Conservation (phyloP, 352 stramenopile genomes). For the Phytophthora multivora region DNA sequence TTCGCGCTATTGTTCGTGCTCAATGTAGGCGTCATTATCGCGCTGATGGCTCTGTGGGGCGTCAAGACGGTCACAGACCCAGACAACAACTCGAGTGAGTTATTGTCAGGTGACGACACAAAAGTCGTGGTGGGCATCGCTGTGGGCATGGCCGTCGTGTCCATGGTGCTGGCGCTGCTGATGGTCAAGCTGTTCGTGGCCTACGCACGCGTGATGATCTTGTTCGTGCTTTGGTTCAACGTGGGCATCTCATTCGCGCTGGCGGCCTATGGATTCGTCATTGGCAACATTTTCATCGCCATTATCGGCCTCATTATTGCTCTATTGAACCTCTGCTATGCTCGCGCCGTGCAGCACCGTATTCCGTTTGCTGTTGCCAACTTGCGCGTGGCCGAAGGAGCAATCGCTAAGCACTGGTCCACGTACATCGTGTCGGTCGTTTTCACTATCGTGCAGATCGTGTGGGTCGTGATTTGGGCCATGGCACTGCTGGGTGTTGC, state of each 20-base stretch:
- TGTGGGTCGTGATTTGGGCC: slow-evolving; percentile 90
- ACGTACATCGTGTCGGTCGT: slow-evolving; percentile 89
- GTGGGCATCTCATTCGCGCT: slow-evolving; percentile 72
- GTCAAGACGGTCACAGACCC: slow-evolving; percentile 60
- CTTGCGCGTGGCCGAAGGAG: slow-evolving; percentile 85
- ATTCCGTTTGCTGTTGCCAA: slow-evolving; percentile 96
- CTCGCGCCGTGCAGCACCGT: slow-evolving; percentile 79
- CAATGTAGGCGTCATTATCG: slow-evolving; percentile 80
- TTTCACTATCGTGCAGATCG: slow-evolving; percentile 89
- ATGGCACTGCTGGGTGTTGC: slow-evolving; percentile 89
- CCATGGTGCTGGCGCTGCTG: slow-evolving; percentile 60
- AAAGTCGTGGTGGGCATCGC: slow-evolving; percentile 60
- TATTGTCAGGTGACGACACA: slow-evolving; percentile 64
- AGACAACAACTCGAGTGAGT: slow-evolving; percentile 42
- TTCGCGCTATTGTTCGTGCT: slow-evolving; percentile 81
- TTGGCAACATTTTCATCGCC: slow-evolving; percentile 71
- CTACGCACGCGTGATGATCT: slow-evolving; percentile 83
- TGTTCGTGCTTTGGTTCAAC: slow-evolving; percentile 89
- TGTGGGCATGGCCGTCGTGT: slow-evolving; percentile 59
- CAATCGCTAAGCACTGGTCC: slow-evolving; percentile 89
- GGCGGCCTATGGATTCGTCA: slow-evolving; percentile 69
- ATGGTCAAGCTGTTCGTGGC: slow-evolving; percentile 84
- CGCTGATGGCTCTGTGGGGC: slow-evolving; percentile 69
- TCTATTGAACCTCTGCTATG: slow-evolving; percentile 87
- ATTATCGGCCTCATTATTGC: slow-evolving; percentile 68